These are phyloP conservation scores for Irpex sp. DNA, from an alignment of 1,284 basidiomycete genomes.

Conservation along the genomic window DNA sequence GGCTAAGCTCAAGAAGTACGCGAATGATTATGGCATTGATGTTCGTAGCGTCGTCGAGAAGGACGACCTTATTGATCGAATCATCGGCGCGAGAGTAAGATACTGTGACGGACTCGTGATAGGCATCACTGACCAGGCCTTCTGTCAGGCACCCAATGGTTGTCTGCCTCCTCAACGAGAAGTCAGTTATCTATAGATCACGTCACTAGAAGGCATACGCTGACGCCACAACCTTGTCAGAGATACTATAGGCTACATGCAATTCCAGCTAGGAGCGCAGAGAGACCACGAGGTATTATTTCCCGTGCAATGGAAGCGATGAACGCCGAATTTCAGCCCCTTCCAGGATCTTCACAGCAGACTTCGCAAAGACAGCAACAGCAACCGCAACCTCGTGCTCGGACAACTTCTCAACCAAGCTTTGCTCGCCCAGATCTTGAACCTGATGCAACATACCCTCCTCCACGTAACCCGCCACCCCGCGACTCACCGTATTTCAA, in stretches of 20 bases:
- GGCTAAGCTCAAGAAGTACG: conserved; percentile 62
- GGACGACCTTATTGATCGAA: conserved; percentile 66
- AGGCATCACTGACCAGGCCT: neutral
- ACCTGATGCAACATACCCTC: conserved; percentile 20
- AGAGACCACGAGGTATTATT: conserved; percentile 51
- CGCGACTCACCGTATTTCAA: neutral
- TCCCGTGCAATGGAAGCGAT: conserved; percentile 39
- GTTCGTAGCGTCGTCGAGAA: conserved; percentile 67
- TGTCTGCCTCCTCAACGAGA: conserved; percentile 54
- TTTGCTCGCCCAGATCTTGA: conserved; percentile 41
- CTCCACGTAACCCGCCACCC: conserved; percentile 3
- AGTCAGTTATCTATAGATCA: conserved; percentile 29
- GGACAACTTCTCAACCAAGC: conserved; percentile 27
- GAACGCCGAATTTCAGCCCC: conserved; percentile 22
- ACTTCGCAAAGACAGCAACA: conserved; percentile 16
- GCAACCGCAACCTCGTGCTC: conserved; percentile 24
- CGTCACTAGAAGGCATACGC: neutral
- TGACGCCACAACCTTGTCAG: conserved; percentile 22
- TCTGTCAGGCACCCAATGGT: conserved; percentile 42
- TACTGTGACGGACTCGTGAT: neutral
- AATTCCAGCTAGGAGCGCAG: conserved; percentile 48
- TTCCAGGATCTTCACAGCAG: conserved; percentile 15
- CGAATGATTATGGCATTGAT: conserved; percentile 63
- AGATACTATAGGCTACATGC: conserved; percentile 59
- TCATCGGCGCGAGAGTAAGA: conserved; percentile 54